phyloP scores from a whole-genome alignment of 768 basidiomycete species.

The Guyanaporus albipodus region DNA sequence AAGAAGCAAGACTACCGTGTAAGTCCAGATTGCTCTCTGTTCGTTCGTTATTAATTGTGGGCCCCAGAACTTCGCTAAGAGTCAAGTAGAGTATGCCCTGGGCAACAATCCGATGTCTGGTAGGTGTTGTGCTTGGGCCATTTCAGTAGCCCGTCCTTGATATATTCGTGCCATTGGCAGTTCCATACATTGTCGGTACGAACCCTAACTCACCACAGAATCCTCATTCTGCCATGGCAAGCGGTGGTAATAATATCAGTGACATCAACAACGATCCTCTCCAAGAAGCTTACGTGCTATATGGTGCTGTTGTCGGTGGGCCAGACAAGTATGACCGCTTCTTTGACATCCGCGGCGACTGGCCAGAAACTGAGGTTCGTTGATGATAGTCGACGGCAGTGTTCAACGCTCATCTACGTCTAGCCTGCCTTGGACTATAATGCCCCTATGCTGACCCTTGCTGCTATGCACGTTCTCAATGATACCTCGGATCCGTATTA shows the following conservation, averaged over 20 bases:
- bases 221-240: constrained; percentile 87
- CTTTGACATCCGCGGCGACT: constrained; percentile 85
- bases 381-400: not conserved
- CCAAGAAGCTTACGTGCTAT: constrained; percentile 71
- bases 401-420: constrained; percentile 12
- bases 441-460: constrained; percentile 83
- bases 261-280: constrained; percentile 69
- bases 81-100: constrained; percentile 76
- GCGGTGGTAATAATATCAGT: constrained; percentile 69
- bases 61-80: constrained; percentile 63
- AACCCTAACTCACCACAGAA: constrained; percentile 90
- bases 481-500: constrained; percentile 73
- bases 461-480: constrained; percentile 71
- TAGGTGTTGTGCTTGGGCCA: constrained; percentile 28
- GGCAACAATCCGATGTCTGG: constrained; percentile 90
- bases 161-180: not conserved
- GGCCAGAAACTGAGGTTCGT: constrained; percentile 80
- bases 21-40: constrained; percentile 11
- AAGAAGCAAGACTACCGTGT: constrained; percentile 63
- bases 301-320: constrained; percentile 87
- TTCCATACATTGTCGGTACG: constrained; percentile 72
- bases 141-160: not conserved
- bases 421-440: constrained; percentile 86
- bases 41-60: constrained; percentile 5
- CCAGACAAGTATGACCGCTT: constrained; percentile 72